Conservation (phyloP, 2,329 filamentous ascomycete genomes). For the Pestalotiopsis sp. region DNA sequence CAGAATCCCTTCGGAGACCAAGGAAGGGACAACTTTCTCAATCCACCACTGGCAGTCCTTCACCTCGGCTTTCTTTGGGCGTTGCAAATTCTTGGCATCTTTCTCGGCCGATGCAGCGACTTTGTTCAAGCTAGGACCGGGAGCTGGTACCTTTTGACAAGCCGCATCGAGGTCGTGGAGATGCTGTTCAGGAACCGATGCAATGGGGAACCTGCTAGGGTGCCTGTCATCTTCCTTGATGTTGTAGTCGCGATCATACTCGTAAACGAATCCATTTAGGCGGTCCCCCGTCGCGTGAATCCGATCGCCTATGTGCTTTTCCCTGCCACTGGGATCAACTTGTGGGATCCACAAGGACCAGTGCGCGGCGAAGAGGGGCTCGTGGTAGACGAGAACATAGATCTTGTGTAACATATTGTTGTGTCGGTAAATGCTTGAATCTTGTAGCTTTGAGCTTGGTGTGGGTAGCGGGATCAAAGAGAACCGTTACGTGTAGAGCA, state of each 20-base stretch:
- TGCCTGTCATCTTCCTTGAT: not conserved
- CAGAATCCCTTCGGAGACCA: not conserved
- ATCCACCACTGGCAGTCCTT: conserved; percentile 2
- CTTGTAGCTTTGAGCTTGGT: not conserved
- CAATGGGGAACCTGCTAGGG: not conserved
- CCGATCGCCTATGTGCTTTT: not conserved
- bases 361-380: not conserved
- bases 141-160: not conserved
- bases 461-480: not conserved
- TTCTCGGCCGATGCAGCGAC: not conserved
- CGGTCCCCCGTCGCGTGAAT: not conserved
- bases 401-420: not conserved
- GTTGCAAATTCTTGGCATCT: too few species aligned
- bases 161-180: not conserved
- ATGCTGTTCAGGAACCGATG: not conserved
- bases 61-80: not conserved
- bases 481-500: not conserved
- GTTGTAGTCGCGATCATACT: not conserved
- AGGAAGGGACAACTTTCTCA: not conserved
- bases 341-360: not conserved
- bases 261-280: not conserved
- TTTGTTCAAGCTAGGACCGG: not conserved
- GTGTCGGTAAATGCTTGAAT: not conserved
- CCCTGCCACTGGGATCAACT: not conserved
- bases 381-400: not conserved